A percentile compares a stretch with the other conserved stretches of the same genome.
These are phyloP conservation scores for Trapa incisa DNA, from an alignment of 345 rosid species.

Conservation along the genomic window DNA sequence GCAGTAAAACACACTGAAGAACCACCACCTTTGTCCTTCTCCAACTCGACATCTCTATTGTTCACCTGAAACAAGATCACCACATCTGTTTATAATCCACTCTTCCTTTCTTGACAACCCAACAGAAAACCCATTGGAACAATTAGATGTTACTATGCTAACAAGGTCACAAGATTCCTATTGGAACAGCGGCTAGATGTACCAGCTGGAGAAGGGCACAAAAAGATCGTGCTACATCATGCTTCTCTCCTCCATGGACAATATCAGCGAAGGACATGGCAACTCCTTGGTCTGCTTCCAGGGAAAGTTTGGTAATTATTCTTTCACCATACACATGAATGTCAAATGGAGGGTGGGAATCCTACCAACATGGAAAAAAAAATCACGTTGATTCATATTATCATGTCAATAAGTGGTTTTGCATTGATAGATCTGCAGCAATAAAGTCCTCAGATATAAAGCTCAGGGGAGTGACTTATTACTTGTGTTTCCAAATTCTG, in stretches of 20 bases:
- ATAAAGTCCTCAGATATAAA: too few species aligned
- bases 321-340: too few species aligned
- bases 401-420: too few species aligned
- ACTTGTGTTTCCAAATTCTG: conserved; percentile 33
- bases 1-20: conserved; percentile 62
- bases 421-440: too few species aligned
- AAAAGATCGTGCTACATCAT: conserved; percentile 81
- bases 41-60: conserved; percentile 70
- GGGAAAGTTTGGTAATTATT: too few species aligned
- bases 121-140: neutral
- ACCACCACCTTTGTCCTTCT: conserved; percentile 27
- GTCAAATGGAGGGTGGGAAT: too few species aligned
- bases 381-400: too few species aligned
- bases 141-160: neutral
- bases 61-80: conserved; percentile 49
- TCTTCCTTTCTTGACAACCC: neutral
- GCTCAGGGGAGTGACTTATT: too few species aligned
- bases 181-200: conserved; percentile 10
- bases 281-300: conserved; percentile 20
- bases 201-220: conserved; percentile 97
- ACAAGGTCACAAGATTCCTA: neutral
- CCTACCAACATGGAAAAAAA: too few species aligned
- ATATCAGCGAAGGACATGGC: conserved; percentile 45
- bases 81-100: conserved; percentile 3
- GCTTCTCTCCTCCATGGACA: conserved; percentile 68